Conservation (phyloP, 2,329 filamentous ascomycete genomes). For the Trichoderma polysporum region DNA sequence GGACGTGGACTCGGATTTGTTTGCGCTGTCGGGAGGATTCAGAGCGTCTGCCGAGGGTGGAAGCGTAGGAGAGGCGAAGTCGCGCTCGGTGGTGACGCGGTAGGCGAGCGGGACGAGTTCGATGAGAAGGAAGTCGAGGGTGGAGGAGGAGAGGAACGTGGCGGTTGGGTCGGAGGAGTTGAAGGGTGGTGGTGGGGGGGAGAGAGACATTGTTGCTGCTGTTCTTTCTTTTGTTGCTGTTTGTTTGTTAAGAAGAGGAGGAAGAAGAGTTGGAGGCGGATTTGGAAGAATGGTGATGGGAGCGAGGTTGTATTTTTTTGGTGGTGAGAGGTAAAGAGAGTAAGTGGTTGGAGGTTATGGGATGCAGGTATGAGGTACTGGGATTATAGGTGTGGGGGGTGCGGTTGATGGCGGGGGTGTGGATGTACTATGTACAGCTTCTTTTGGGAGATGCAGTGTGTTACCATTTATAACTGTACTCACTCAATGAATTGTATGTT, state of each 20-base stretch:
- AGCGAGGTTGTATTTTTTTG: no score
- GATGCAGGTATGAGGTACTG: neutral
- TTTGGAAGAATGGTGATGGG: no score
- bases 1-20: neutral
- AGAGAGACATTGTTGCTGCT: constrained; percentile 64
- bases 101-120: constrained; percentile 95
- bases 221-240: neutral
- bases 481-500: no score
- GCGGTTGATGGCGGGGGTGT: neutral
- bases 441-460: neutral
- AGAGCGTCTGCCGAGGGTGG: neutral
- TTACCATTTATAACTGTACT: no score
- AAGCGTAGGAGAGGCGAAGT: constrained; percentile 37
- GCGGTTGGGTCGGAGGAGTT: constrained; percentile 72
- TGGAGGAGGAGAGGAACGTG: constrained; percentile 77
- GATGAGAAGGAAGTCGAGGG: constrained; percentile 91
- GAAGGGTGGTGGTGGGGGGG: constrained; percentile 65
- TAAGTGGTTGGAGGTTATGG: neutral
- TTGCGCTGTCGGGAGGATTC: neutral
- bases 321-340: no score
- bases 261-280: no score
- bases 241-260: neutral
- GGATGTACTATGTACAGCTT: neutral
- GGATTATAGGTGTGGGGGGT: neutral
- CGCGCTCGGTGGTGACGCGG: constrained; percentile 74